Base-by-base conservation (phyloP, 1,284 basidiomycete genomes). In the Naganishia albida region DNA sequence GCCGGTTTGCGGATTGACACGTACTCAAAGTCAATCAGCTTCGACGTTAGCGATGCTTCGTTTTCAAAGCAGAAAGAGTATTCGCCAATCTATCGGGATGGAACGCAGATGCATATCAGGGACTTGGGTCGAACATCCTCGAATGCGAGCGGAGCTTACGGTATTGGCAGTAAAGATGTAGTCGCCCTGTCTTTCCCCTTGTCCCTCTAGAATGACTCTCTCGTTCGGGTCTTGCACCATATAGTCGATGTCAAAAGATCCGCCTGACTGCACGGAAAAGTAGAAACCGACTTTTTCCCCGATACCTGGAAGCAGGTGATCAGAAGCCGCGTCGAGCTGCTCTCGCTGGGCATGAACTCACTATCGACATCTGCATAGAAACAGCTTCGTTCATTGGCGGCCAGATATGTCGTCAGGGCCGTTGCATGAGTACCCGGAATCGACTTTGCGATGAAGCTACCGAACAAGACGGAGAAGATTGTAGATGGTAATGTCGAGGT, bases 31-130 rank as follows among this genome's bases (percentile, higher is more conserved):
- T 97, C 94, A 71, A 98, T 84, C 64, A 96, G 84, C 80, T 97
- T 96, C 81, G 93, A 83, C 82, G 88, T 88, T 70, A 93, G 84
- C 3, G 89, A 91, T 10, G 88, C 91, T 86, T 95, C 91, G 80
- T 99, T 99, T 76, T 93, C 90, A 77, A 99, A 97, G 82, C 96
- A 99, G 82, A 99, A 99, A 2, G 92, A 83, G 80, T 98, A 98
- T 84, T 99, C 96, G 73, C 73, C 56, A 71, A 75, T 49, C 71
- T 72, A 10, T 57, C 15, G 40, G 26, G 20, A 39, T 20, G 53
- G 18, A 23, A 26, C 30, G n/a, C n/a, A n/a, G n/a, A n/a, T n/a
- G n/a, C n/a, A n/a, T n/a, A n/a, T n/a, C n/a, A n/a, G n/a, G n/a
- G n/a, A n/a, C n/a, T n/a, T n/a, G n/a, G n/a, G n/a, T n/a, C n/a